These are phyloP conservation scores for Phytophthora pistaciae DNA, from an alignment of 352 stramenopile genomes.

Conservation along the genomic window DNA sequence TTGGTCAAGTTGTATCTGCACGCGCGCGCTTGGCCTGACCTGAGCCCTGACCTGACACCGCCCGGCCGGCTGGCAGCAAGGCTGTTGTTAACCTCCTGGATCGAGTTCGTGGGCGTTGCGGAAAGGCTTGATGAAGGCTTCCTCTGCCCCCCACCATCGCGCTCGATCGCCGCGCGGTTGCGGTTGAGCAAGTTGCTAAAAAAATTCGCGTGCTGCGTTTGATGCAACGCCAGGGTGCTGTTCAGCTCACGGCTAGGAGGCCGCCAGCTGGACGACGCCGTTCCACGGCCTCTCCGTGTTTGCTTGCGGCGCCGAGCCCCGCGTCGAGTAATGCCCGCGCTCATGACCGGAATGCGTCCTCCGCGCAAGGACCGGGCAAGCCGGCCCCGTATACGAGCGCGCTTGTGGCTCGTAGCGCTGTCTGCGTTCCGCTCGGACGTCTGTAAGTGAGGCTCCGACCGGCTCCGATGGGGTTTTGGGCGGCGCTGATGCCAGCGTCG, in stretches of 20 bases:
- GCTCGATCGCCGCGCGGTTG: background rate
- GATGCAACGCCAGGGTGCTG: slow-evolving; percentile 1
- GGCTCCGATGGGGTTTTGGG: background rate
- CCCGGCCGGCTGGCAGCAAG: background rate
- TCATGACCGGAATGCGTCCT: slow-evolving; percentile 26
- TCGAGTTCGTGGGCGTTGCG: background rate
- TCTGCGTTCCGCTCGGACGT: slow-evolving; percentile 15
- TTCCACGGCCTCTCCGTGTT: slow-evolving; percentile 27
- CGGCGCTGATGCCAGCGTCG: background rate
- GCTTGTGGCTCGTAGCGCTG: slow-evolving; percentile 30
- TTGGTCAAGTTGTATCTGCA: background rate
- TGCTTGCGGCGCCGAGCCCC: slow-evolving; percentile 8
- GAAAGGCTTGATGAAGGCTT: background rate
- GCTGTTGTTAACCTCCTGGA: background rate
- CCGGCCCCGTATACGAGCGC: slow-evolving; percentile 15
- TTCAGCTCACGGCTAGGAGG: slow-evolving; percentile 19
- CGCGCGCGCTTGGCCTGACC: no score
- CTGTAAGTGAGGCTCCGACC: slow-evolving; percentile 8
- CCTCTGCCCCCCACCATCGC: background rate
- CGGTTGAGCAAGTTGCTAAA: background rate
- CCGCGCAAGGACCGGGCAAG: slow-evolving; percentile 18
- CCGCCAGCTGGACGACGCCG: slow-evolving; percentile 26
- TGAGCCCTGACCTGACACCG: background rate
- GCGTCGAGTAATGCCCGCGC: slow-evolving; percentile 25
- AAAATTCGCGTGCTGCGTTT: slow-evolving; percentile 6